phyloP scores from a whole-genome alignment of 2,329 filamentous ascomycete species.

The Lecanicillium sp. region DNA sequence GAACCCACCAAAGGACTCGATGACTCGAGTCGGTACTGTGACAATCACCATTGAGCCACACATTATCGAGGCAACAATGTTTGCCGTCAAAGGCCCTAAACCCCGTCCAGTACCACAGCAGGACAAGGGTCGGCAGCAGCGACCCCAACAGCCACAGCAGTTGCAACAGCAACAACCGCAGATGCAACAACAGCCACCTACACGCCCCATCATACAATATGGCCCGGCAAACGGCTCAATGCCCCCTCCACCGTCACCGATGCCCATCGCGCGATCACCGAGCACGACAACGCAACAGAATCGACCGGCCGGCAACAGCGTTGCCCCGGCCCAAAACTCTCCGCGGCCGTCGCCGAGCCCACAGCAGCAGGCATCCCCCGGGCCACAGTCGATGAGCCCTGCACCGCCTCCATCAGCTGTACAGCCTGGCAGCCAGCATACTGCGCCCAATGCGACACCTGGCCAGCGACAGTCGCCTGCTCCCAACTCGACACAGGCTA shows the following conservation, averaged over 20 bases:
- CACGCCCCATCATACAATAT: conserved; percentile 54
- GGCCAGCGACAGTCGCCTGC: conserved; percentile 4
- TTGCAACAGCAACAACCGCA: conserved; percentile 21
- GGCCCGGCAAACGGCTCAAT: conserved; percentile 56
- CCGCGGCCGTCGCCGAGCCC: conserved; percentile 11
- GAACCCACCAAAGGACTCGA: conserved; percentile 62
- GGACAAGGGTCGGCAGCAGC: conserved; percentile 17
- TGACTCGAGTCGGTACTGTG: conserved; percentile 65
- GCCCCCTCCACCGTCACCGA: conserved; percentile 41
- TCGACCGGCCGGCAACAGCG: conserved; percentile 14
- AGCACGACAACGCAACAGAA: conserved; percentile 14
- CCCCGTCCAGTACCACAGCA: conserved; percentile 18
- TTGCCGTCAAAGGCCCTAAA: conserved; percentile 59
- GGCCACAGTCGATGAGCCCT: background rate
- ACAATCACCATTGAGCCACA: conserved; percentile 74
- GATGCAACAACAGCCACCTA: conserved; percentile 3
- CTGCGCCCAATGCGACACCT: background rate
- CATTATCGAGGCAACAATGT: conserved; percentile 69
- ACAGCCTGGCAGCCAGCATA: too few relatives aligned
- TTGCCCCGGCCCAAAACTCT: conserved; percentile 12
- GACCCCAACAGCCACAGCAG: conserved; percentile 19
- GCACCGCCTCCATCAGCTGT: background rate
- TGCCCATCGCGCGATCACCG: conserved; percentile 6
- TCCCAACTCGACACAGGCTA: conserved; percentile 7
- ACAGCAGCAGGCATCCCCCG: conserved; percentile 3